Base-by-base conservation (phyloP, 768 basidiomycete species). In the Dictyophora rubrovolvata region DNA sequence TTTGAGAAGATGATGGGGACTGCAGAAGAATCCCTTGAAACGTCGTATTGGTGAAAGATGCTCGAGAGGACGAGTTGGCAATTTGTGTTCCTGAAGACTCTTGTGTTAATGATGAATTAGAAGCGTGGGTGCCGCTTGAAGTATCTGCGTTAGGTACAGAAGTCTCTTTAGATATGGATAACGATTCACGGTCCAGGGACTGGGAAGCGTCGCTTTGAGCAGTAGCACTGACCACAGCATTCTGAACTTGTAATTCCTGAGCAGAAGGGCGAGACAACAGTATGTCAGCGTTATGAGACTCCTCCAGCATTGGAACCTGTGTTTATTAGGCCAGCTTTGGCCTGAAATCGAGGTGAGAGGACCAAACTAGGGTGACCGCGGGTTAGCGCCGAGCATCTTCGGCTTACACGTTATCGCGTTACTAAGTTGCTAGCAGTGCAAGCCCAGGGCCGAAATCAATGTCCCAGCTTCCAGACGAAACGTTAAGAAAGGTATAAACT, bases 391-490 rank as follows among this genome's bases (percentile, higher is more conserved):
- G 14, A 42, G 42, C 42, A 14, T 42, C 28, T 28, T 28, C 28
- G 28, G 28, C 28, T 28, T 28, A 2, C 28, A 28, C 28, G 28
- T 28, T 28, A 28, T 28, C 28, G 12, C 42, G 42, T 42, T 42
- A 42, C 14, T 42, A 42, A 42, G 10, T 9, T n/a, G 42, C n/a
- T 12, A 12, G 4, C n/a, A 28, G 28, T 42, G 10, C 42, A 42
- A 42, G n/a, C 42, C 42, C 28, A 3, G 7, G 28, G 28, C 28
- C 28, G 28, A 28, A 28, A 28, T 28, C 28, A 28, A 81, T 86
- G 74, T 78, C 85, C 59, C 65, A 74, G 50, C 73, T 89, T 21
- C 77, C 86, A 34, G 91, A 93, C 66, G 90, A 93, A 48, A 91
- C 91, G 0, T 73, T 93, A 47, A 77, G 85, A 67, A 92, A 86